Conservation (phyloP, 768 basidiomycete species). For the Tricholoma sp. region DNA sequence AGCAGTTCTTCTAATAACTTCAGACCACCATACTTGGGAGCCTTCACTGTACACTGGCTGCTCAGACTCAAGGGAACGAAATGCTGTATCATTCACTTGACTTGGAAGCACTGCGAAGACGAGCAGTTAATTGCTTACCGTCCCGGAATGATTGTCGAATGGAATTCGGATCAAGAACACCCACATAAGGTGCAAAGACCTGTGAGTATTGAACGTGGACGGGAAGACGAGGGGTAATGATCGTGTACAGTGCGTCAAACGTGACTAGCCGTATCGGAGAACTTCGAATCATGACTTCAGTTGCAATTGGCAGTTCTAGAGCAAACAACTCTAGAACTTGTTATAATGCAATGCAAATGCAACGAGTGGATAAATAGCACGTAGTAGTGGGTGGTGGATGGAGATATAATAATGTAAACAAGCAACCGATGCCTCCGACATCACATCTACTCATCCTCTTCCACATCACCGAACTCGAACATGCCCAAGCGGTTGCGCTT, state of each 20-base stretch:
- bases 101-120: neutral
- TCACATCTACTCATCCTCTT: slow-evolving; percentile 63
- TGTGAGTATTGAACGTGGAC: slow-evolving; percentile 64
- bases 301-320: no score
- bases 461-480: slow-evolving; percentile 90
- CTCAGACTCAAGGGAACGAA: slow-evolving; percentile 46
- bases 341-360: no score
- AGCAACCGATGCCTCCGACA: neutral
- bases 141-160: slow-evolving; percentile 57
- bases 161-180: slow-evolving; percentile 45
- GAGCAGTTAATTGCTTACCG: slow-evolving; percentile 30
- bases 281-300: no score
- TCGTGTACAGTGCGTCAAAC: slow-evolving; percentile 79
- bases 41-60: slow-evolving; percentile 56
- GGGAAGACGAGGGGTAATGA: slow-evolving; percentile 63
- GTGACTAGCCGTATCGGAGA: slow-evolving; percentile 54
- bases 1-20: slow-evolving; percentile 71
- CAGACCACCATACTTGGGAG: slow-evolving; percentile 66
- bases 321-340: no score
- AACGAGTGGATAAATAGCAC: no score
- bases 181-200: slow-evolving; percentile 63
- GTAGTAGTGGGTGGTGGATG: no score
- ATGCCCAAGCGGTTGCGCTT: slow-evolving; percentile 76
- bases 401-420: no score
- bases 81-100: slow-evolving; percentile 23